Percentiles rank a stretch among this genome's conserved stretches.
phyloP scores from a whole-genome alignment of 495 filamentous ascomycete genomes.

The Copromyces sp. region DNA sequence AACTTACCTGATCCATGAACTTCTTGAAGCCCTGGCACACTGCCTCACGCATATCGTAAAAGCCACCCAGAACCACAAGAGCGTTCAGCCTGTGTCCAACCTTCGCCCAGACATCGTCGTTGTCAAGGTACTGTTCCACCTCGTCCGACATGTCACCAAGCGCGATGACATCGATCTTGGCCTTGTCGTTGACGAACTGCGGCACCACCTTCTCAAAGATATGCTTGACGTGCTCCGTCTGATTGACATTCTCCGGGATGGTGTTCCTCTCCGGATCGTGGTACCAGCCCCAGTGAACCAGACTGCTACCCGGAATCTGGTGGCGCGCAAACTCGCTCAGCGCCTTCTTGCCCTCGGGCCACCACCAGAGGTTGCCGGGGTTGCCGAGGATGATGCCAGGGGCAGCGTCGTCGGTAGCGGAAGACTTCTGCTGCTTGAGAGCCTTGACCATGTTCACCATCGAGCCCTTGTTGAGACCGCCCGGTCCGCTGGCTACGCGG shows the following conservation, averaged over 20 bases:
- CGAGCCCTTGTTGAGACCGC: constrained; percentile 57
- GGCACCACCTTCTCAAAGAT: constrained; percentile 55
- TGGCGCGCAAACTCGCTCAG: constrained; percentile 46
- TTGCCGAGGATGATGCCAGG: constrained; percentile 61
- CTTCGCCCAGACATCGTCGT: constrained; percentile 37
- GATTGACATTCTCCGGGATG: constrained; percentile 43
- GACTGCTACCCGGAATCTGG: constrained; percentile 43
- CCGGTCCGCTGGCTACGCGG: constrained; percentile 45
- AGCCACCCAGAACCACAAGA: constrained; percentile 32
- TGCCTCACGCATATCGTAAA: constrained; percentile 20
- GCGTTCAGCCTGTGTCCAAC: constrained; percentile 27
- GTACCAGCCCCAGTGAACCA: constrained; percentile 34
- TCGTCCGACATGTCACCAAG: constrained; percentile 45
- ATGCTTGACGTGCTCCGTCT: constrained; percentile 46
- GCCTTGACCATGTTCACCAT: constrained; percentile 49
- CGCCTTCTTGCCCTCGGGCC: constrained; percentile 42
- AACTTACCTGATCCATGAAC: constrained; percentile 40
- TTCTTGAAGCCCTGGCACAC: constrained; percentile 28
- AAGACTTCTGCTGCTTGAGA: constrained; percentile 29
- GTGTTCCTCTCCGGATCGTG: constrained; percentile 40
- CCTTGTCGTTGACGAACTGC: constrained; percentile 30
- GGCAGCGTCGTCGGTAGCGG: constrained; percentile 16
- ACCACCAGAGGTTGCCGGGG: constrained; percentile 60
- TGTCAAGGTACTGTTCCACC: constrained; percentile 46
- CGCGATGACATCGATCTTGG: constrained; percentile 55